These are phyloP conservation scores for Glycine soja DNA, from an alignment of 306 rosid species.

Conservation along the genomic window DNA sequence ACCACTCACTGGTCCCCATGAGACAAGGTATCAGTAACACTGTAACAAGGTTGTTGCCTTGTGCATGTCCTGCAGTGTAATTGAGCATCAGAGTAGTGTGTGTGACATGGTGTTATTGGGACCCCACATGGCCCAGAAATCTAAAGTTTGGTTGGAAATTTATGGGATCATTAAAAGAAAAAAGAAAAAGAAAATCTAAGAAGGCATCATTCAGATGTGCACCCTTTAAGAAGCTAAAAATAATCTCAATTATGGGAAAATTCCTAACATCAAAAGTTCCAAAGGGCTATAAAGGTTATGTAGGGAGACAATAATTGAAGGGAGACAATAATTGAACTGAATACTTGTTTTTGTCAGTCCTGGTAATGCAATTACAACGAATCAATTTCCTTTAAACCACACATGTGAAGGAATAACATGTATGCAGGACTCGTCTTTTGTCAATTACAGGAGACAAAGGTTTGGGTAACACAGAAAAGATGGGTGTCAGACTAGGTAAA, in stretches of 20 bases:
- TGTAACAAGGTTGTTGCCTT: slow-evolving; percentile 19
- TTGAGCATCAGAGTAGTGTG: slow-evolving; percentile 39
- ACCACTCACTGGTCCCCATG: slow-evolving; percentile 47
- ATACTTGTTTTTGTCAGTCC: slow-evolving; percentile 7
- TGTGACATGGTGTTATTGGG: slow-evolving; percentile 39
- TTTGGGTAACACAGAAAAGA: background rate
- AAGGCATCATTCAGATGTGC: background rate
- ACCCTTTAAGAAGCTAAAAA: background rate
- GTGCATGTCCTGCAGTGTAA: slow-evolving; percentile 38
- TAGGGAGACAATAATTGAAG: slow-evolving; percentile 9
- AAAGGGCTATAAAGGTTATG: background rate
- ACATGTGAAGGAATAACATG: background rate
- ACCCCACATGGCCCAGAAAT: slow-evolving; percentile 22
- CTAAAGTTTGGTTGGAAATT: background rate
- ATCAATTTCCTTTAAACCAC: background rate
- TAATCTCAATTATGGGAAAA: slow-evolving; percentile 9
- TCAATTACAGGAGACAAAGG: background rate
- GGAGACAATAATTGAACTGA: slow-evolving; percentile 9
- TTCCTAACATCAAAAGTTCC: background rate
- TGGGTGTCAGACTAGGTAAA: background rate
- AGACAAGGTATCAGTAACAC: slow-evolving; percentile 25
- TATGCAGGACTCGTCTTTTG: background rate
- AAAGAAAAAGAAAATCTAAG: background rate
- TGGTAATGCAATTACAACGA: slow-evolving; percentile 5
- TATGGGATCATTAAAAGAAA: background rate